A percentile compares a stretch with the other conserved stretches of the same genome.
These are phyloP conservation scores for Gonapodya prolifera DNA, from an alignment of 192 early-diverging fungal genomes.

Conservation along the genomic window DNA sequence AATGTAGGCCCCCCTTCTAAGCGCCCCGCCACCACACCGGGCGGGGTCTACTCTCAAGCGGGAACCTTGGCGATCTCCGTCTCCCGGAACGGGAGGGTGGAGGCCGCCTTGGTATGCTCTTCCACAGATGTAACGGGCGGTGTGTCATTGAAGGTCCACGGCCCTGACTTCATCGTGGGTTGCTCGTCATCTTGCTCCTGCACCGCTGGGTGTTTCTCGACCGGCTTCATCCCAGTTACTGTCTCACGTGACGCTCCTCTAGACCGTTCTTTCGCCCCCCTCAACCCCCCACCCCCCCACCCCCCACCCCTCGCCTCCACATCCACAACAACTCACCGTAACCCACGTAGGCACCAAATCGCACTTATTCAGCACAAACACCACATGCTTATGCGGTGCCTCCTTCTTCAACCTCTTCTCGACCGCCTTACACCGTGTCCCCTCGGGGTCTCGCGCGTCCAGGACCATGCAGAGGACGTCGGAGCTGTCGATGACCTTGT, in stretches of 20 bases:
- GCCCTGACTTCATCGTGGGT: constrained; percentile 44
- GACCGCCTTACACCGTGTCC: constrained; percentile 85
- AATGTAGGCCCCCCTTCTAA: constrained; percentile 33
- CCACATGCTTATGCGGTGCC: constrained; percentile 87
- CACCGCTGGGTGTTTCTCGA: too few species aligned
- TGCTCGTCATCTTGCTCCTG: not conserved
- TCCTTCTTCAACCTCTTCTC: constrained; percentile 88
- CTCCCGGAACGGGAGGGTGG: constrained; percentile 39
- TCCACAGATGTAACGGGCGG: constrained; percentile 43
- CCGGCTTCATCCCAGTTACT: too few species aligned
- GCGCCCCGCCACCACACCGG: constrained; percentile 7
- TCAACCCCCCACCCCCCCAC: too few species aligned
- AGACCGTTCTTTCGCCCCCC: too few species aligned
- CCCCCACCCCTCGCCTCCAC: not conserved
- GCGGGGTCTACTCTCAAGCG: constrained; percentile 22
- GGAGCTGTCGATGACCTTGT: constrained; percentile 92
- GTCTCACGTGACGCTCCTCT: too few species aligned
- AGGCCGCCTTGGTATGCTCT: constrained; percentile 21
- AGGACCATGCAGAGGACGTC: constrained; percentile 93
- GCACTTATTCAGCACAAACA: constrained; percentile 96
- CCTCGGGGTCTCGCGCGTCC: constrained; percentile 95
- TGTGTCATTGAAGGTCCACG: constrained; percentile 8
- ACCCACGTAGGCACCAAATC: constrained; percentile 99
- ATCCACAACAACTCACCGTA: constrained; percentile 43
- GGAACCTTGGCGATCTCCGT: not conserved